Evolutionary conservation across 305 asterid genomes (phyloP).

Genomic region (Withania somnifera): DNA sequence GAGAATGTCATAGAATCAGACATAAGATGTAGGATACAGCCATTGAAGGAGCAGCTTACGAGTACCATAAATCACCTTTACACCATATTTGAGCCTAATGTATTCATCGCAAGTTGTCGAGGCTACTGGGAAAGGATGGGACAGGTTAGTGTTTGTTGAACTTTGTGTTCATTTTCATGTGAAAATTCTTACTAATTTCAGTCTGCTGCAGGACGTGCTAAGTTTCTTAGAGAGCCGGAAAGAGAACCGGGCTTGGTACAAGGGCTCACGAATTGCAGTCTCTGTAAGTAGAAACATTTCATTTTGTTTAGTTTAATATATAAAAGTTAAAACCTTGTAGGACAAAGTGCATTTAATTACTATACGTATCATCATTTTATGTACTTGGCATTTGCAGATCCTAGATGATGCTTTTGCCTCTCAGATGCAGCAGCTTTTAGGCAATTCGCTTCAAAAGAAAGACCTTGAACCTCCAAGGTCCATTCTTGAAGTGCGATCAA

Average conservation of each 20-base stretch:
- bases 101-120: conserved; percentile 36
- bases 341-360: not conserved
- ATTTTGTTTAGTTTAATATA: too few relatives aligned
- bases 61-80: conserved; percentile 34
- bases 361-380: not conserved
- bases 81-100: conserved; percentile 30
- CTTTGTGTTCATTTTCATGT: not conserved
- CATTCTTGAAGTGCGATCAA: conserved; percentile 35
- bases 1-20: conserved; percentile 34
- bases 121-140: conserved; percentile 54
- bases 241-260: conserved; percentile 48
- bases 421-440: conserved; percentile 43
- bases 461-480: conserved; percentile 44
- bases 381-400: conserved; percentile 16
- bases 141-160: conserved; percentile 17
- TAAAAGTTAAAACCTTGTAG: too few relatives aligned
- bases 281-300: conserved; percentile 20
- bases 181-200: not conserved
- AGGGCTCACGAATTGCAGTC: conserved; percentile 35
- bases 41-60: conserved; percentile 34
- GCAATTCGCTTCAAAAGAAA: conserved; percentile 36
- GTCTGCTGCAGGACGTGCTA: conserved; percentile 28
- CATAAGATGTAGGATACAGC: conserved; percentile 35
- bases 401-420: conserved; percentile 43
- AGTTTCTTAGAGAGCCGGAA: conserved; percentile 42